phyloP scores from a whole-genome alignment of 1,284 basidiomycete genomes.

The Heterobasidion irregulare region DNA sequence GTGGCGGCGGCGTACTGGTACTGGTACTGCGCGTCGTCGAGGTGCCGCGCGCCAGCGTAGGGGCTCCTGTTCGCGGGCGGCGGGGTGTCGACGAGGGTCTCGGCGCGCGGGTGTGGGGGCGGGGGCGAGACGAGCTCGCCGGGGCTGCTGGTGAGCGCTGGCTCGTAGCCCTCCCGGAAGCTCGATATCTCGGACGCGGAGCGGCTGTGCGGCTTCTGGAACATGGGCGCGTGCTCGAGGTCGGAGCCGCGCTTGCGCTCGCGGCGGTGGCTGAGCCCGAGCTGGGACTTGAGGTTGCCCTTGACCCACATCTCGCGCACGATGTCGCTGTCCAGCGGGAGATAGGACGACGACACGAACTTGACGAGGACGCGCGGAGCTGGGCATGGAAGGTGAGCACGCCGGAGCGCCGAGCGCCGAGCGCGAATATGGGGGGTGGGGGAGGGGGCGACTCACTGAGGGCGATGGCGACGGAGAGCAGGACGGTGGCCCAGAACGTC shows the following conservation, averaged over 20 bases:
- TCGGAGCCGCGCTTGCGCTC: conserved; percentile 28
- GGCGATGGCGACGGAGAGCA: conserved; percentile 62
- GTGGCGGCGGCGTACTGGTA: too few species aligned
- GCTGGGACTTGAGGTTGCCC: conserved; percentile 76
- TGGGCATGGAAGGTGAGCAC: conserved; percentile 19
- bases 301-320: conserved; percentile 85
- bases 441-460: too few species aligned
- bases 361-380: conserved; percentile 71
- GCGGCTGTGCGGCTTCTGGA: conserved; percentile 50
- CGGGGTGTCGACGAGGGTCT: conserved; percentile 2
- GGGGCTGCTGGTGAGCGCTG: conserved; percentile 27
- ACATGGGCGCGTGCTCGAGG: conserved; percentile 62
- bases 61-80: conserved; percentile 1
- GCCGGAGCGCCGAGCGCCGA: background rate
- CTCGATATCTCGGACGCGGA: conserved; percentile 51
- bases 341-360: conserved; percentile 57
- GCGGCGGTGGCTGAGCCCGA: conserved; percentile 61
- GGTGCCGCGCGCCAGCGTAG: background rate
- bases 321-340: conserved; percentile 76
- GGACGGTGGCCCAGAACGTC: conserved; percentile 76
- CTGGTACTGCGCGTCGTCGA: background rate
- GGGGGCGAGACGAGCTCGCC: conserved; percentile 15
- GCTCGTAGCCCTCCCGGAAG: conserved; percentile 30
- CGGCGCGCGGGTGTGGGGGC: conserved; percentile 10
- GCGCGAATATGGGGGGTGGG: too few species aligned